Percentiles rank a stretch among this genome's conserved stretches.
Conservation (phyloP, 139 green algal genomes). For the Monoraphidium neglectum region DNA sequence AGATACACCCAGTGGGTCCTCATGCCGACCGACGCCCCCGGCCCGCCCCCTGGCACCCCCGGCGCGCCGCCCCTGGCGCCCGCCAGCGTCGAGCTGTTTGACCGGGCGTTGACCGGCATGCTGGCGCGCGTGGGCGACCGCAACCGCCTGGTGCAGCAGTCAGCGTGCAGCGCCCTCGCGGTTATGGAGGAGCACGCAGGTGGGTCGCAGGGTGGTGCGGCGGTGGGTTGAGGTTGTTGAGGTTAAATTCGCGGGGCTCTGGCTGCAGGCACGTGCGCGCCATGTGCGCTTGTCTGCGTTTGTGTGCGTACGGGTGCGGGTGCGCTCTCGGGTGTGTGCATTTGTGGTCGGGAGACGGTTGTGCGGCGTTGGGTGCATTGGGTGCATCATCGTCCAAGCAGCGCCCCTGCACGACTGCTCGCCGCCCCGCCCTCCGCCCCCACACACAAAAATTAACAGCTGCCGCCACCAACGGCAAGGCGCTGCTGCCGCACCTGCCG, state of each 20-base stretch:
- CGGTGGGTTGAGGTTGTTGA: too few relatives aligned
- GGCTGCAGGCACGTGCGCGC: too few relatives aligned
- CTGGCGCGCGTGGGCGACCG: constrained; percentile 72
- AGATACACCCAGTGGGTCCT: constrained; percentile 87
- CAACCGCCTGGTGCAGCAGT: constrained; percentile 91
- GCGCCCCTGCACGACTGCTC: too few relatives aligned
- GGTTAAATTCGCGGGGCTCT: too few relatives aligned
- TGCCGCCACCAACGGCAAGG: constrained; percentile 3
- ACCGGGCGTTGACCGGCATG: constrained; percentile 70
- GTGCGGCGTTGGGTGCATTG: too few relatives aligned
- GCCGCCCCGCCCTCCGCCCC: too few relatives aligned
- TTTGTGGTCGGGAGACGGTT: too few relatives aligned
- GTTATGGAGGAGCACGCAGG: constrained; percentile 67
- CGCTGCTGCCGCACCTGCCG: constrained; percentile 41
- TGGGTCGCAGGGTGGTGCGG: background rate
- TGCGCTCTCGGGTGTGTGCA: too few relatives aligned
- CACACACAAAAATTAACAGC: background rate
- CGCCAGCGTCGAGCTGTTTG: constrained; percentile 41
- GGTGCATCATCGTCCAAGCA: too few relatives aligned
- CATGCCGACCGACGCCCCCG: constrained; percentile 14
- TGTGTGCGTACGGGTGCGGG: too few relatives aligned
- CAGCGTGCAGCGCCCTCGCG: constrained; percentile 85
- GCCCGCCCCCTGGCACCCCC: background rate
- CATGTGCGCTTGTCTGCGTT: too few relatives aligned
- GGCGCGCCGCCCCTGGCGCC: background rate